Evolutionary conservation across 192 early-diverging fungal genomes (phyloP), one percentile per base, ranked within the genome.

Genomic region (Coemansia sp.): DNA sequence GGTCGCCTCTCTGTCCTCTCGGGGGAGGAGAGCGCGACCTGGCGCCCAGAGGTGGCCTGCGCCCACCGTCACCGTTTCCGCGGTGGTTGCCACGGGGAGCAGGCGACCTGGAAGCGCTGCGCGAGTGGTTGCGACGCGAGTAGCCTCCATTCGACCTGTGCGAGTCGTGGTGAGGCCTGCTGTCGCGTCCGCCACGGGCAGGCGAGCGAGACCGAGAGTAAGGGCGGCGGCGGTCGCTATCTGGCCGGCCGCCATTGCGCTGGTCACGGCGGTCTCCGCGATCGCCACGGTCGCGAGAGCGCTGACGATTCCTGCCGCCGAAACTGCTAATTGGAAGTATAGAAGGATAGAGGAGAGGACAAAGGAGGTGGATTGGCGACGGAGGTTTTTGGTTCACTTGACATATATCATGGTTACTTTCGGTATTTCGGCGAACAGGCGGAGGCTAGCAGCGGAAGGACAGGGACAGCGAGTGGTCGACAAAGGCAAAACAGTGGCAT

Each of bases 291-390:
- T 62, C n/a, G 19, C 62, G 68, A 12, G 73, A 64, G 23, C 63
- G 67, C 67, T 70, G 64, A 29, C 75, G 73, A 42, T 67, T 63
- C 62, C 73, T 68, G 73, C 62, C 37, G 62, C 38, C 27, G 15
- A 41, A 63, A 15, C 21, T 27, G 41, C 21, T 38, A 44, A 45
- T 45, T 12, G 51, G 21, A 58, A n/a, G 36, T 53, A 23, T 4
- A 59, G 32, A 21, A 15, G n/a, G 32, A 57, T 12, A 62, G 62
- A 63, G 62, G 27, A 29, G 62, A 63, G 62, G 42, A 29, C 27
- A 27, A 66, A 44, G 17, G 44, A 23, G 41, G 62, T 4, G 62
- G 17, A 29, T 38, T 48, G 64, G 50, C 50, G 50, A 14, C 50
- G 50, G 51, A 31, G 6, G 10, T 29, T 55, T 63, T 29, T 34